Evolutionary conservation across 129 eudicot species (phyloP).

Genomic region (Sambucus nigra): DNA sequence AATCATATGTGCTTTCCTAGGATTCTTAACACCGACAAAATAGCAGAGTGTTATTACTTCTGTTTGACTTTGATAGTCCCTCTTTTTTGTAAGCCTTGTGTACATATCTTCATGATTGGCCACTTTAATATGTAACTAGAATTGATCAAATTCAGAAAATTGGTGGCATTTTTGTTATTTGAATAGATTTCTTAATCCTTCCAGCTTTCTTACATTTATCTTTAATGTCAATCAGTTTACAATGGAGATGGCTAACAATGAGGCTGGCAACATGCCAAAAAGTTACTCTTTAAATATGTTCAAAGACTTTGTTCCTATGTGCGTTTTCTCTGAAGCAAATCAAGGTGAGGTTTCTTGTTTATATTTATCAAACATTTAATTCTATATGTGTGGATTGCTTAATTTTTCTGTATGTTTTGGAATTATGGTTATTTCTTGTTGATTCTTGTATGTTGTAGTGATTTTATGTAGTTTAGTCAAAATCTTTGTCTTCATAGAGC

Average conservation of each 20-base stretch:
- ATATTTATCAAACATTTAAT: neutral
- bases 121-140: neutral
- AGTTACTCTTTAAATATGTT: conserved; percentile 79
- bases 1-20: too few relatives aligned
- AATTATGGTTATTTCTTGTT: neutral
- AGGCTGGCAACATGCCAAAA: conserved; percentile 46
- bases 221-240: conserved; percentile 36
- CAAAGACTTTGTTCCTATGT: conserved; percentile 82
- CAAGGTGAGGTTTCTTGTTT: conserved; percentile 33
- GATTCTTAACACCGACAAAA: too few relatives aligned
- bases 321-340: conserved; percentile 57
- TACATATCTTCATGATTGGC: neutral
- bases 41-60: neutral
- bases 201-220: neutral
- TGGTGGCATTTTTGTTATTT: neutral
- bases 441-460: neutral
- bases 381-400: neutral
- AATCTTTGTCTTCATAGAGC: too few relatives aligned
- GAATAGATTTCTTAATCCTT: neutral
- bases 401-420: neutral
- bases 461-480: neutral
- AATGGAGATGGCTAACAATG: conserved; percentile 75
- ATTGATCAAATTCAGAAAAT: neutral
- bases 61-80: too few relatives aligned
- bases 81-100: too few relatives aligned